Evolutionary conservation across 352 stramenopile species (phyloP).

Genomic region (Pythium sukuiense): DNA sequence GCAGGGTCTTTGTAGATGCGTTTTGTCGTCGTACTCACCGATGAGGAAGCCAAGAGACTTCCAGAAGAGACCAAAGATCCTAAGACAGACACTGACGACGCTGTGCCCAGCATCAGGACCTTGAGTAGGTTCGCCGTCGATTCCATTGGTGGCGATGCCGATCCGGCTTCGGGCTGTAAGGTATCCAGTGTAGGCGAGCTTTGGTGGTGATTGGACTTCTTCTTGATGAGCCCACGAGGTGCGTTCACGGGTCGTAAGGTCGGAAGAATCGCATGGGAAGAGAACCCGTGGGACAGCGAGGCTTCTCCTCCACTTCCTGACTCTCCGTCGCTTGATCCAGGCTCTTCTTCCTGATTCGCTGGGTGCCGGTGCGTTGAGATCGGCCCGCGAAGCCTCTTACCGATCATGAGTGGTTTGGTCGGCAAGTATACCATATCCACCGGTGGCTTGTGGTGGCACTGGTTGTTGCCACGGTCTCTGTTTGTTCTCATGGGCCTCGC

Average conservation of each 20-base stretch:
- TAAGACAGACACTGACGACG: conserved; percentile 20
- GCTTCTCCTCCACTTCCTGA: background rate
- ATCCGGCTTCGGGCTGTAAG: background rate
- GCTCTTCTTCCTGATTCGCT: conserved; percentile 18
- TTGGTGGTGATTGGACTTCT: background rate
- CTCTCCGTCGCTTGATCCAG: background rate
- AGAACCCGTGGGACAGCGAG: conserved; percentile 3
- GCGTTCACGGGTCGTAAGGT: conserved; percentile 1
- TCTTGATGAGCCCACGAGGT: background rate
- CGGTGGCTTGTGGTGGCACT: conserved; percentile 21
- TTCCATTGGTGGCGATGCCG: conserved; percentile 11
- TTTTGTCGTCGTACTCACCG: background rate
- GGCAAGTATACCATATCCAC: conserved; percentile 61
- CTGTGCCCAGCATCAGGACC: conserved; percentile 31
- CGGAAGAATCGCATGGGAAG: conserved; percentile 27
- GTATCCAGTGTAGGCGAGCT: background rate
- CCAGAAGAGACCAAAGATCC: conserved; percentile 8
- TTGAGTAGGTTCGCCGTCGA: conserved; percentile 33
- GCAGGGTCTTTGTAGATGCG: conserved; percentile 16
- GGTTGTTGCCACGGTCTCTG: conserved; percentile 12
- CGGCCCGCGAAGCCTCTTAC: conserved; percentile 27
- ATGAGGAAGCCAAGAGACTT: conserved; percentile 9
- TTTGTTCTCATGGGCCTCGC: conserved; percentile 32
- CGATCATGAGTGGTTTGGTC: conserved; percentile 37
- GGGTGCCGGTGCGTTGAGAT: conserved; percentile 24